Evolutionary conservation across 768 basidiomycete genomes (phyloP), one percentile per base, ranked within the genome.

Genomic region (Amanita subjunquillea): DNA sequence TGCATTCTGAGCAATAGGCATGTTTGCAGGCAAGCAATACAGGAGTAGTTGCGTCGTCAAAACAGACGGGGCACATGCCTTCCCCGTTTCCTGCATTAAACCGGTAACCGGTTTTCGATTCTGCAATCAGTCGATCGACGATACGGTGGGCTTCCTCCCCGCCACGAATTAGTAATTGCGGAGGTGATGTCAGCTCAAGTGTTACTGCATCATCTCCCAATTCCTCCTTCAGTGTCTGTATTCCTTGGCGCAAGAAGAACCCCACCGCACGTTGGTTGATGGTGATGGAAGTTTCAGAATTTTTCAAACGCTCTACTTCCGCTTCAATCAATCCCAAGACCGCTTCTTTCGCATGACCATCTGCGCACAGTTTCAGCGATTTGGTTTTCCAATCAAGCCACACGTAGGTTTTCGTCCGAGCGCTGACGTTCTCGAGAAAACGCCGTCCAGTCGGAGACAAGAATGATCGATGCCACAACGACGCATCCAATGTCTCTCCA

Each of bases 171-270:
- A 69, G 73, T 38, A 85, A 66, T 12, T 60, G 75, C 0, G 66
- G 61, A 23, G 56, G 58, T 0, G 71, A 62, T 0, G 65, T 54
- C 22, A 75, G 62, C 23, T 77, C 64, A 37, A 84, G 69, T 2
- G 59, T 65, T 20, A 80, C 77, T 22, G 72, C 77, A 36, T 79
- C 74, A 37, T 79, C 75, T 17, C 82, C 80, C 25, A 83, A 63
- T 0, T 72, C 66, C 38, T 79, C 81, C 54, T 72, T 72, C 56
- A 86, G 56, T 29, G 69, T 66, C 30, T 70, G 65, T 9, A 83
- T 58, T 6, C 79, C 82, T 44, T 68, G 70, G 37, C 70, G 68
- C 7, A 79, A 64, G 50, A 85, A 80, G 59, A 73, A 79, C 1
- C 78, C 65, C 5, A 82, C 63, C 1, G 70, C 70, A 15, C 66